Conservation (phyloP, 2,329 filamentous ascomycete species). For the Rhexocercosporidium sp. region DNA sequence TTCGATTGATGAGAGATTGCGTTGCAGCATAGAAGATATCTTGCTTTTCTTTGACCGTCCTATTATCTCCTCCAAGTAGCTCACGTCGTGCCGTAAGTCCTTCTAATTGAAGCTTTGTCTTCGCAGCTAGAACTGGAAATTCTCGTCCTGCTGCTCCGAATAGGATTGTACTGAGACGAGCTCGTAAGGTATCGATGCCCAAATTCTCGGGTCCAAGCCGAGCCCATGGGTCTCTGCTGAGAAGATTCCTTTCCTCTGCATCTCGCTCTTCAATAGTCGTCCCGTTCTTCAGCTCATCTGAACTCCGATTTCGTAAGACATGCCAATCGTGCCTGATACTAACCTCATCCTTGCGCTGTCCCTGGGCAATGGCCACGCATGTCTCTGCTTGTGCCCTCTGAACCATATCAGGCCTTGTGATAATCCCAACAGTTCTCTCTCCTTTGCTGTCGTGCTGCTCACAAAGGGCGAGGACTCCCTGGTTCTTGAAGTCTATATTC, state of each 20-base stretch:
- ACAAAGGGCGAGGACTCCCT: slow-evolving; percentile 51
- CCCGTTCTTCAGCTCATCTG: not conserved
- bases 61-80: not conserved
- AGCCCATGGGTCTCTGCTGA: not conserved
- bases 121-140: not conserved
- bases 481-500: slow-evolving; percentile 46
- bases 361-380: slow-evolving; percentile 7
- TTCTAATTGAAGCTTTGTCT: not conserved
- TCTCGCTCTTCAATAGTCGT: not conserved
- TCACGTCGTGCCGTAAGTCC: not conserved
- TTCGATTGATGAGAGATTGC: not conserved
- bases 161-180: not conserved
- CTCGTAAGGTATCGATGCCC: not conserved
- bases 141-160: not conserved
- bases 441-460: slow-evolving; percentile 42
- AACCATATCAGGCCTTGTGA: not conserved
- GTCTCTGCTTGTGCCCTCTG: not conserved
- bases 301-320: slow-evolving; percentile 8
- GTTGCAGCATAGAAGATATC: not conserved
- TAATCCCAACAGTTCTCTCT: not conserved
- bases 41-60: not conserved
- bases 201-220: not conserved
- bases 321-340: slow-evolving; percentile 11
- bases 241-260: not conserved
- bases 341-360: not conserved